Base-by-base conservation (phyloP, 2,329 filamentous ascomycete species). In the Colletotrichum lini region DNA sequence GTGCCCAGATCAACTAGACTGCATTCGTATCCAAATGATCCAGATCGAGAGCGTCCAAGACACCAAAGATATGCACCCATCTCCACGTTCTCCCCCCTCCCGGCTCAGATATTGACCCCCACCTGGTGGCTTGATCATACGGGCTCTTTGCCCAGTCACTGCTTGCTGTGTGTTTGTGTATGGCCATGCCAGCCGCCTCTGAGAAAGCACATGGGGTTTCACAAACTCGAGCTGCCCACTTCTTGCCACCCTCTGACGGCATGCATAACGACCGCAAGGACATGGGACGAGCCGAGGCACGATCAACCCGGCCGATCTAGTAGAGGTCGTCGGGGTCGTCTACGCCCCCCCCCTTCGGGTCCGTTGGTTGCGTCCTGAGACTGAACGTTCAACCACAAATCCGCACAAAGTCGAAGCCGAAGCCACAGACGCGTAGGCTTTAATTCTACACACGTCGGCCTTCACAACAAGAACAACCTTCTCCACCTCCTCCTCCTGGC, bases 201-300 rank as follows among this genome's bases (percentile, higher is more conserved):
- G 18, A 40, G 15, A 16, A 30, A 30, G 30, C 15, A n/a, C 18
- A 50, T 18, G 23, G 38, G 18, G n/a, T 50, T 49, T 35, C 30
- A 21, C 4, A 61, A 50, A 26, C 4, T 2, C 12, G 26, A 2
- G 26, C 6, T 18, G 16, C 12, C 30, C 7, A 30, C 5, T 30
- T 23, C 35, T 52, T 40, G 23, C 60, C 21, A 42, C 30, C 35
- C 15, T 53, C 16, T 35, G 60, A 52, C 38, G 9, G 23, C 12
- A 26, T 26, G 38, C 15, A 4, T 26, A 30, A 30, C 30, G 1
- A 30, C 7, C 30, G 30, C 30, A 30, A 30, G n/a, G 40, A 30
- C 16, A 30, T 53, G 47, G 35, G 38, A 62, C 49, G 60, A 53
- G 49, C 60, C 38, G 47, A 62, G 60, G 47, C 35, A 26, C 8